phyloP scores from a whole-genome alignment of 441 rosid genomes.

The Populus tomentosa region DNA sequence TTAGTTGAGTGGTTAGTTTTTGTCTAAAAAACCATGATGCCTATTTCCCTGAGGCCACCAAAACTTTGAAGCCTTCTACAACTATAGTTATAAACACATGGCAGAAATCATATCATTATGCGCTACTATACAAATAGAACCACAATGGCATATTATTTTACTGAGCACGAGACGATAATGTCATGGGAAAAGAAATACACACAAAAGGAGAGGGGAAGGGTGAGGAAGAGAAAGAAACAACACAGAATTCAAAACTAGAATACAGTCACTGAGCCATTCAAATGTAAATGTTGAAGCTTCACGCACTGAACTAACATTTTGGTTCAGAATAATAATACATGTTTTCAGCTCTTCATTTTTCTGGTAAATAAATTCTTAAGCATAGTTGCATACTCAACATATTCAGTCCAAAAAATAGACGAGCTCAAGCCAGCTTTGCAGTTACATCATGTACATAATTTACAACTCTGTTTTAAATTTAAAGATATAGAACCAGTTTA shows the following conservation, averaged over 20 bases:
- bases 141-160: not conserved
- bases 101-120: not conserved
- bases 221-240: not conserved
- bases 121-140: not conserved
- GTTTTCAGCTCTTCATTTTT: not conserved
- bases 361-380: not conserved
- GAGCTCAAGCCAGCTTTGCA: not conserved
- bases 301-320: not conserved
- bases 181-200: not conserved
- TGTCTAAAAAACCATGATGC: not conserved
- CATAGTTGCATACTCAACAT: not conserved
- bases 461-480: not conserved
- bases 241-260: not conserved
- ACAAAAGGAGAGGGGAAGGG: not conserved
- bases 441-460: not conserved
- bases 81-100: not conserved
- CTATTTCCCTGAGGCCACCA: not conserved
- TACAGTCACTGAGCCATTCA: not conserved
- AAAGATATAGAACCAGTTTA: not conserved
- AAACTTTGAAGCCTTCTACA: not conserved
- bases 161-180: too few relatives aligned
- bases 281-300: not conserved
- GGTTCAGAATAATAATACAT: not conserved
- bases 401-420: not conserved
- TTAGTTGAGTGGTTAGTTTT: not conserved